Conservation (phyloP, 192 early-diverging fungal species). For the Entomortierella lignicola region DNA sequence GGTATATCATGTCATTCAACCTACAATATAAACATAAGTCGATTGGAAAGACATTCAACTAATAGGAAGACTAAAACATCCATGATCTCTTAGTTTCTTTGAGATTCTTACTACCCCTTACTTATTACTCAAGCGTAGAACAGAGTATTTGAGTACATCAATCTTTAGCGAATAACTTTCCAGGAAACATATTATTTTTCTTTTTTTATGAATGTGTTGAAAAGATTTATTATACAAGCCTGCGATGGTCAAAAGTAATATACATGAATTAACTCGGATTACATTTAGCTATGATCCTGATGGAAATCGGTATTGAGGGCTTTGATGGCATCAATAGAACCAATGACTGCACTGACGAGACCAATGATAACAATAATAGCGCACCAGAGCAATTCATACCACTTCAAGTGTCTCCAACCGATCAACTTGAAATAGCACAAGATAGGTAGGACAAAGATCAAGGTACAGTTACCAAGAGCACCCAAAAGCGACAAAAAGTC, state of each 20-base stretch:
- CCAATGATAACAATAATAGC: conserved; percentile 66
- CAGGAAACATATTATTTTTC: no score
- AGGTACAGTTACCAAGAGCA: conserved; percentile 75
- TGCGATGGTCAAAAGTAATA: neutral
- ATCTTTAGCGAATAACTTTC: no score
- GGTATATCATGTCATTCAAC: no score
- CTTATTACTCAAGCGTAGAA: no score
- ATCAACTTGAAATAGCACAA: conserved; percentile 78
- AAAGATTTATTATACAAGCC: neutral
- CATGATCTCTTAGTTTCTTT: no score
- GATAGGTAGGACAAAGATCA: conserved; percentile 86
- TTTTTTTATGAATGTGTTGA: neutral
- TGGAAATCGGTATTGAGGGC: conserved; percentile 60
- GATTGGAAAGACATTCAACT: no score
- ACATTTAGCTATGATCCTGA: neutral
- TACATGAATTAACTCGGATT: neutral
- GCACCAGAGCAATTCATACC: conserved; percentile 61
- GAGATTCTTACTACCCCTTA: no score
- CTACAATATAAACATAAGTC: no score
- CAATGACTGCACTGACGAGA: conserved; percentile 70
- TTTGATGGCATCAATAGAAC: conserved; percentile 70
- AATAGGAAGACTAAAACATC: no score
- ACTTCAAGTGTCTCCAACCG: conserved; percentile 63
- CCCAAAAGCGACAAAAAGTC: conserved; percentile 83
- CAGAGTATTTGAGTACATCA: no score